Conservation (phyloP, 2,329 filamentous ascomycete species). For the Plenodomus biglobosus region DNA sequence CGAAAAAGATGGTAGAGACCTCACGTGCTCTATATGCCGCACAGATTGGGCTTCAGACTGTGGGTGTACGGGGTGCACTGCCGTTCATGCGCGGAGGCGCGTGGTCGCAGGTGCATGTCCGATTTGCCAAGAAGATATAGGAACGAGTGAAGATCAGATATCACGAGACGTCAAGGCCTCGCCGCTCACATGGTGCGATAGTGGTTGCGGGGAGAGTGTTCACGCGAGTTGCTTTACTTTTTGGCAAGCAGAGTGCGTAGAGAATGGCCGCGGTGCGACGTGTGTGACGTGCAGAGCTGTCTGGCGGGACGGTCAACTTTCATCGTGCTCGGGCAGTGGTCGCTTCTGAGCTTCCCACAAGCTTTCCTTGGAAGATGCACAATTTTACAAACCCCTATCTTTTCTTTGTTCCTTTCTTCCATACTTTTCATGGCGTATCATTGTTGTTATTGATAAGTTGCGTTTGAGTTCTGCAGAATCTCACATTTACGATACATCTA, state of each 20-base stretch:
- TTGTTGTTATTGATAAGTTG: too few species aligned
- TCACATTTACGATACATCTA: too few species aligned
- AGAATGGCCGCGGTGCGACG: not conserved
- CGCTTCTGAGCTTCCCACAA: not conserved
- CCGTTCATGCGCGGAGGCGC: constrained; percentile 1
- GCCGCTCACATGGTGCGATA: constrained; percentile 16
- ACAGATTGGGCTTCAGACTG: constrained; percentile 13
- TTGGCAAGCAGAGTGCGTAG: constrained; percentile 8
- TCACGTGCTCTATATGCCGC: constrained; percentile 18
- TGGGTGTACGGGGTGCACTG: constrained; percentile 2
- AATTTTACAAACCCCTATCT: too few species aligned
- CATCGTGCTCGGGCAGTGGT: not conserved
- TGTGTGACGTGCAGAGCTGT: constrained; percentile 9
- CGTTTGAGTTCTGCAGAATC: too few species aligned
- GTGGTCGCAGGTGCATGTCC: constrained; percentile 1
- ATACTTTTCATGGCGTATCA: too few species aligned
- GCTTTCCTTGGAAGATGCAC: too few species aligned
- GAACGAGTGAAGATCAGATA: not conserved
- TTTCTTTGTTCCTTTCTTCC: too few species aligned
- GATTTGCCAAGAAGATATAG: constrained; percentile 7
- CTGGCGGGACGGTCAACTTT: constrained; percentile 2
- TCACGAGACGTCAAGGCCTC: not conserved
- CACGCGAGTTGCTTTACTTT: constrained; percentile 14
- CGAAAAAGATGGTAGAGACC: not conserved
- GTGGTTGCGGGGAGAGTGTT: constrained; percentile 17